phyloP scores from a whole-genome alignment of 1,284 basidiomycete genomes.

The Apiotrichum gamsii region DNA sequence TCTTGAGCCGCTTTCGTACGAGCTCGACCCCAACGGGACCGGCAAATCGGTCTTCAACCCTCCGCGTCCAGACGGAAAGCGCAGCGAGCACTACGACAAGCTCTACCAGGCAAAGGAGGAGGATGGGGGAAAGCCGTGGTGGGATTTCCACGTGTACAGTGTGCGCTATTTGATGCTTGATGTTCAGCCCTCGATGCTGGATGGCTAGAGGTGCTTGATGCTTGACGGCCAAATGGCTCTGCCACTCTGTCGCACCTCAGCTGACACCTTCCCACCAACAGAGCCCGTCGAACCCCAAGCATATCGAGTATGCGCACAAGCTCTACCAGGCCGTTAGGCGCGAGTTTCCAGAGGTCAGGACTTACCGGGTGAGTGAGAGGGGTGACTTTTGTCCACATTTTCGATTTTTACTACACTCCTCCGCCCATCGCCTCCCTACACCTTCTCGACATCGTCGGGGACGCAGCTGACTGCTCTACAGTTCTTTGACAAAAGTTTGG shows the following conservation, averaged over 20 bases:
- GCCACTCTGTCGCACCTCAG: too few relatives aligned
- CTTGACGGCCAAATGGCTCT: too few relatives aligned
- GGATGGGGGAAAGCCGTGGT: constrained; percentile 9
- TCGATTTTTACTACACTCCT: too few relatives aligned
- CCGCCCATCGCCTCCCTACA: too few relatives aligned
- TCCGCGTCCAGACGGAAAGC: constrained; percentile 15
- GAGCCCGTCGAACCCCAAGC: constrained; percentile 22
- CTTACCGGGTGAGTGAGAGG: constrained; percentile 14
- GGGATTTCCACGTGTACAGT: constrained; percentile 24
- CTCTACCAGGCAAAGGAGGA: constrained; percentile 7
- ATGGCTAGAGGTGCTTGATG: too few relatives aligned
- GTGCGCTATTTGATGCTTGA: too few relatives aligned
- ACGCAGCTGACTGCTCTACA: background rate
- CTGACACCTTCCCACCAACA: too few relatives aligned
- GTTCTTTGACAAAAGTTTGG: constrained; percentile 15
- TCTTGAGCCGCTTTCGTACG: constrained; percentile 48
- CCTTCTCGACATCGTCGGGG: too few relatives aligned
- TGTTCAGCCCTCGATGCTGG: too few relatives aligned
- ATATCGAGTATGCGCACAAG: constrained; percentile 15
- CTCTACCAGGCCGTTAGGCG: constrained; percentile 19
- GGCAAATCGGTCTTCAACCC: constrained; percentile 54
- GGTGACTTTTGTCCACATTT: background rate
- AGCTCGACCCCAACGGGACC: constrained; percentile 50
- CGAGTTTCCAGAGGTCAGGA: constrained; percentile 20
- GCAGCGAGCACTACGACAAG: constrained; percentile 15